A percentile compares a stretch with the other conserved stretches of the same genome.
Evolutionary conservation across 2,329 filamentous ascomycete species (phyloP).

Genomic region (Macrophomina phaseolina): DNA sequence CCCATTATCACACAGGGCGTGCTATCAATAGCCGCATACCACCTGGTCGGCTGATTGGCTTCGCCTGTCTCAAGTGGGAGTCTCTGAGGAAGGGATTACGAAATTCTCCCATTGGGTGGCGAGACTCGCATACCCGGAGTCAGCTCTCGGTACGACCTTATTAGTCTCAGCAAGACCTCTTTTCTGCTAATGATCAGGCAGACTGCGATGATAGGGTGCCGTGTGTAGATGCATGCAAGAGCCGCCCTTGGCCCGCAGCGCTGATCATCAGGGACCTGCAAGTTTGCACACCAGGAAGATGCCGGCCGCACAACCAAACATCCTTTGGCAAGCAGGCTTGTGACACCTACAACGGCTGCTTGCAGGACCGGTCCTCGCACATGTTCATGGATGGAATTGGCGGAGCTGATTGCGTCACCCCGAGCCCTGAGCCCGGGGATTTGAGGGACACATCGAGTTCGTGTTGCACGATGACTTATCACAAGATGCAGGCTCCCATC

Average conservation of each 20-base stretch:
- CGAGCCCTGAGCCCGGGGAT: not conserved
- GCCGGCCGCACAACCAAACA: conserved; percentile 5
- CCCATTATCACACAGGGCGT: conserved; percentile 8
- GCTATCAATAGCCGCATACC: conserved; percentile 18
- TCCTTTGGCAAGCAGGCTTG: not conserved
- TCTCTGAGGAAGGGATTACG: too few species aligned
- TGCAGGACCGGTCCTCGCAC: conserved; percentile 9
- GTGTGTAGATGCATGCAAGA: conserved; percentile 3
- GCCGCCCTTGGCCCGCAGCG: conserved; percentile 1
- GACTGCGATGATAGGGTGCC: not conserved
- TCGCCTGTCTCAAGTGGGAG: not conserved
- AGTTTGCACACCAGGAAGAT: conserved; percentile 10
- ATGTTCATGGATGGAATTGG: conserved; percentile 14
- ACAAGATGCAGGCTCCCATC: not conserved
- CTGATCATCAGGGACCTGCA: not conserved
- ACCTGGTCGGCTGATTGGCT: conserved; percentile 12
- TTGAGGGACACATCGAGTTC: conserved; percentile 4
- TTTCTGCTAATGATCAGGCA: conserved; percentile 1
- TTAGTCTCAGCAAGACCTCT: not conserved
- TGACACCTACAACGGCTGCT: not conserved
- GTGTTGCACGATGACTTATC: conserved; percentile 22
- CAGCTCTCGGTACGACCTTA: not conserved
- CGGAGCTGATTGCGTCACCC: conserved; percentile 12
- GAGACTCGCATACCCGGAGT: not conserved
- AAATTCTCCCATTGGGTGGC: conserved; percentile 8